These are phyloP conservation scores for Corrigiola litoralis DNA, from an alignment of 179 eudicot species.

Conservation along the genomic window DNA sequence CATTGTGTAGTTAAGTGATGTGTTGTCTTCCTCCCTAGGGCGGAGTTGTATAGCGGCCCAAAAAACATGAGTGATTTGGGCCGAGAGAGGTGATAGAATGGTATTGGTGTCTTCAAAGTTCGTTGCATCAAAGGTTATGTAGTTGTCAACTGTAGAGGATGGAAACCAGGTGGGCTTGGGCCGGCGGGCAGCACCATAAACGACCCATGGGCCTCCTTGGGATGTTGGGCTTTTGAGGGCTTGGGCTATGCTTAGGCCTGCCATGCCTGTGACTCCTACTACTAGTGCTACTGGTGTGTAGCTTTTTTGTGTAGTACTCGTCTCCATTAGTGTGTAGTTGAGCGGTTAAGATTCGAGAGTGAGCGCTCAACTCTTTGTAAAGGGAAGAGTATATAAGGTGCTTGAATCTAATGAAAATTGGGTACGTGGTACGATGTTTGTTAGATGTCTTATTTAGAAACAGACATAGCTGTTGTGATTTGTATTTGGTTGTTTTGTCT, in stretches of 20 bases:
- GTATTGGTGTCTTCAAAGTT: slow-evolving; percentile 12
- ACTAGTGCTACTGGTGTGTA: slow-evolving; percentile 11
- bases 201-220: slow-evolving; percentile 28
- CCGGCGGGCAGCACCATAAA: slow-evolving; percentile 27
- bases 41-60: slow-evolving; percentile 25
- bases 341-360: too few species aligned
- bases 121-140: slow-evolving; percentile 25
- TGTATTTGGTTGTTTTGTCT: too few species aligned
- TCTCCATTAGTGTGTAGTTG: too few species aligned
- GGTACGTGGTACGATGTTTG: too few species aligned
- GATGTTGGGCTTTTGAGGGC: slow-evolving; percentile 21
- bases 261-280: slow-evolving; percentile 40
- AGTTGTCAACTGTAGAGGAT: slow-evolving; percentile 22
- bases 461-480: too few species aligned
- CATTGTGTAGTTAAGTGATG: slow-evolving; percentile 21
- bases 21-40: slow-evolving; percentile 4
- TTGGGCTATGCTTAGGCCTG: slow-evolving; percentile 31
- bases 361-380: too few species aligned
- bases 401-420: too few species aligned
- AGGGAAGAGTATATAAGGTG: too few species aligned
- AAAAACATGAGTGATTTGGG: slow-evolving; percentile 28
- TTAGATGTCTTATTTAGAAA: too few species aligned
- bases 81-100: slow-evolving; percentile 18
- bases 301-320: background rate
- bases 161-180: slow-evolving; percentile 32